Evolutionary conservation across 129 eudicot genomes (phyloP).

Genomic region (Saposhnikovia divaricata): DNA sequence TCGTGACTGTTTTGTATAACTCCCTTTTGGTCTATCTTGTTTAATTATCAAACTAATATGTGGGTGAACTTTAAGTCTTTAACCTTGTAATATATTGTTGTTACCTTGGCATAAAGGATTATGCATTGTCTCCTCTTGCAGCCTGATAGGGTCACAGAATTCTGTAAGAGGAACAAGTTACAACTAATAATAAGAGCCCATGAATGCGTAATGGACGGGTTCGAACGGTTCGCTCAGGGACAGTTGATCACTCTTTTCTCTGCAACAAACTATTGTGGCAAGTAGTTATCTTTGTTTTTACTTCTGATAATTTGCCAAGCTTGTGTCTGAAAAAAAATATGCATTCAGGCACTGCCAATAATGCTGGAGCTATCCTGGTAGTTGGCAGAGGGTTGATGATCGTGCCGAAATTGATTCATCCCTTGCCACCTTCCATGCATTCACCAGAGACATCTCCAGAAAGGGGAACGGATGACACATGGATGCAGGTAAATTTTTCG

Average conservation of each 20-base stretch:
- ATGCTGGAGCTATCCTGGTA: constrained; percentile 94
- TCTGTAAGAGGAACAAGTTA: constrained; percentile 83
- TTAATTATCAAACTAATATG: not conserved
- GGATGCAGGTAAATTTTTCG: constrained; percentile 71
- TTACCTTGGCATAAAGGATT: not conserved
- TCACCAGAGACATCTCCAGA: constrained; percentile 98
- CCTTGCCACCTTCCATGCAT: constrained; percentile 78
- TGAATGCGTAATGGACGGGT: constrained; percentile 96
- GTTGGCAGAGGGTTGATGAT: constrained; percentile 86
- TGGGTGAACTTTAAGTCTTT: not conserved
- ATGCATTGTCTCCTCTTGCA: constrained; percentile 27
- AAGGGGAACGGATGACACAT: constrained; percentile 59
- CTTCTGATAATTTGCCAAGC: not conserved
- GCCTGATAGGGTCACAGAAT: constrained; percentile 96
- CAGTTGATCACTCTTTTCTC: constrained; percentile 93
- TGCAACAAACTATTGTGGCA: constrained; percentile 98
- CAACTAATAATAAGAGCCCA: constrained; percentile 97
- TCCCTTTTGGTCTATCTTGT: not conserved
- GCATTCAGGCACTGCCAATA: constrained; percentile 78
- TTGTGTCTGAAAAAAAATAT: constrained; percentile 17
- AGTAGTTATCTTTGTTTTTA: not conserved
- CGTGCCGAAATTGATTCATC: constrained; percentile 92
- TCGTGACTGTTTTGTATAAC: not conserved
- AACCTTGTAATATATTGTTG: not conserved
- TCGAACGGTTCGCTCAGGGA: constrained; percentile 94